Percentiles rank a stretch among this genome's conserved stretches.
Evolutionary conservation across 2,329 filamentous ascomycete species (phyloP).

Genomic region (Venturia effusa): DNA sequence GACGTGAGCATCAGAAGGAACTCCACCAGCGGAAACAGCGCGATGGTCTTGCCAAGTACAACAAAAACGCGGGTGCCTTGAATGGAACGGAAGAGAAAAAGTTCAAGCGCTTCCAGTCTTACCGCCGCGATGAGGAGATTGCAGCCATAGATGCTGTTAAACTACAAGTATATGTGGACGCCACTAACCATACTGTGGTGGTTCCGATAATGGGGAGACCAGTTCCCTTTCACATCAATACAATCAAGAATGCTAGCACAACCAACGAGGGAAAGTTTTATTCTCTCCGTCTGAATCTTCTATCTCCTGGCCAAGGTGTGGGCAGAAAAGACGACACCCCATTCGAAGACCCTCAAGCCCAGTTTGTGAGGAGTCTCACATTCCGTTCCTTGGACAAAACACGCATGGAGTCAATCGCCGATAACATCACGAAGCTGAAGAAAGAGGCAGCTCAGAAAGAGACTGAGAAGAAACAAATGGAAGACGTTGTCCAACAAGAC

Average conservation of each 20-base stretch:
- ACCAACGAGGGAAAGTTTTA: conserved; percentile 81
- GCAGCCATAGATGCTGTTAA: conserved; percentile 61
- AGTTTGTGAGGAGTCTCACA: conserved; percentile 91
- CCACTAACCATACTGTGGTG: conserved; percentile 81
- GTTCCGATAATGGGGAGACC: conserved; percentile 95
- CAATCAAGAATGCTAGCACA: conserved; percentile 98
- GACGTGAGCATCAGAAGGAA: conserved; percentile 88
- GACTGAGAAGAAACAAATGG: conserved; percentile 98
- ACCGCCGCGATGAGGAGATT: conserved; percentile 94
- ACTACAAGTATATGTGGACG: conserved; percentile 85
- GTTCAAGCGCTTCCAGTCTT: conserved; percentile 98
- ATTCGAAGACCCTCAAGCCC: conserved; percentile 89
- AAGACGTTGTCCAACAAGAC: conserved; percentile 97
- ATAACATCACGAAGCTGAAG: conserved; percentile 92
- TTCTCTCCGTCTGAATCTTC: conserved; percentile 91
- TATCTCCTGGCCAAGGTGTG: conserved; percentile 94
- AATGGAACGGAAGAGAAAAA: conserved; percentile 94
- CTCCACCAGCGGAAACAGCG: conserved; percentile 78
- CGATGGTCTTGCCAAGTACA: conserved; percentile 75
- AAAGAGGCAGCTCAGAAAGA: conserved; percentile 85
- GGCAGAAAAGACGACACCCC: conserved; percentile 95
- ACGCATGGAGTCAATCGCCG: conserved; percentile 80
- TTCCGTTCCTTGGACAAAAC: conserved; percentile 85
- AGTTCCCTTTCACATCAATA: conserved; percentile 94
- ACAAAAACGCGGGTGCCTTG: conserved; percentile 71